Evolutionary conservation across 352 stramenopile species (phyloP).

Genomic region (Pythium coloratum): DNA sequence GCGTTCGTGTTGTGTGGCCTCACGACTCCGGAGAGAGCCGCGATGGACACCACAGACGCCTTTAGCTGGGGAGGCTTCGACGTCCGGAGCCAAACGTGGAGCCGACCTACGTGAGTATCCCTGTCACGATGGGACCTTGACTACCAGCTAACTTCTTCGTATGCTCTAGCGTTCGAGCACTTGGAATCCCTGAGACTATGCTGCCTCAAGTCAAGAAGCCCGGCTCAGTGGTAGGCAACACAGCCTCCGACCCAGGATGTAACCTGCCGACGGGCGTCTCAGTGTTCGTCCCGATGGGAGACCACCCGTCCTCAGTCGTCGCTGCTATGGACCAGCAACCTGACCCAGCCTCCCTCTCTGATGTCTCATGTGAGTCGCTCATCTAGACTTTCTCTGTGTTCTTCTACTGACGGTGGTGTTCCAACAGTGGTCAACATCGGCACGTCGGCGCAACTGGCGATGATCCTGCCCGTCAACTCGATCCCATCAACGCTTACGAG

Average conservation of each 20-base stretch:
- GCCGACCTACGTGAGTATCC: conserved; percentile 34
- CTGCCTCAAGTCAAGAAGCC: conserved; percentile 60
- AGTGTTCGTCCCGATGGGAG: conserved; percentile 72
- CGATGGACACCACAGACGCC: conserved; percentile 76
- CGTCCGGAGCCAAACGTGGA: conserved; percentile 42
- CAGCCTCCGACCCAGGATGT: conserved; percentile 18
- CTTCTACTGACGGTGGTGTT: conserved; percentile 7
- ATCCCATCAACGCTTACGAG: neutral
- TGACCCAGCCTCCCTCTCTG: neutral
- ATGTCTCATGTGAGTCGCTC: conserved; percentile 3
- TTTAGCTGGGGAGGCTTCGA: conserved; percentile 78
- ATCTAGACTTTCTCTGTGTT: neutral
- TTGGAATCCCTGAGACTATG: conserved; percentile 58
- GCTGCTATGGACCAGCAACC: conserved; percentile 41
- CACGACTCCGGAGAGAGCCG: conserved; percentile 32
- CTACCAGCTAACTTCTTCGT: neutral
- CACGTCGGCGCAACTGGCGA: conserved; percentile 76
- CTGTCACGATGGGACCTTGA: too few relatives aligned
- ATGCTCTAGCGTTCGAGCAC: conserved; percentile 41
- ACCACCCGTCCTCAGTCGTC: conserved; percentile 76
- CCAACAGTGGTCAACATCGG: conserved; percentile 76
- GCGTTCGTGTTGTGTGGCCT: conserved; percentile 73
- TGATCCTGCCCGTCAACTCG: conserved; percentile 47
- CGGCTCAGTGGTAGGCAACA: conserved; percentile 49
- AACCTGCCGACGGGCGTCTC: conserved; percentile 32